Percentiles rank a stretch among this genome's conserved stretches.
Conservation (phyloP, 2,329 filamentous ascomycete species). For the Cephalotrichum gorgonifer region DNA sequence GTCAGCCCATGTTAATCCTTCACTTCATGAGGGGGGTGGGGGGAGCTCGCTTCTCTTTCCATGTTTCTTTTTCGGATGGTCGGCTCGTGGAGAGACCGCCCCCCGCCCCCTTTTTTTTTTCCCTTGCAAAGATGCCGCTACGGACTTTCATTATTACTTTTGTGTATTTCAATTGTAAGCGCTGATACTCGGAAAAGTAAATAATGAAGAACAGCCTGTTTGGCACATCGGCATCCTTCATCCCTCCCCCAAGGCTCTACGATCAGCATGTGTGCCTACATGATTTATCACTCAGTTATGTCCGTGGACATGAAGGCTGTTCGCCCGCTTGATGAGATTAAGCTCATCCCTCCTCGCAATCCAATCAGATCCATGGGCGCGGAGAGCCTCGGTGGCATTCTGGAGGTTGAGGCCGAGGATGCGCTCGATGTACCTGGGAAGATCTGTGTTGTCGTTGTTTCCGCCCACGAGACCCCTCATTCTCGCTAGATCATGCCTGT, state of each 20-base stretch:
- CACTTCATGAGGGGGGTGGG: too few relatives aligned
- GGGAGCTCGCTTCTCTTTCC: too few relatives aligned
- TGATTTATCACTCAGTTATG: not conserved
- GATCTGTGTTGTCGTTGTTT: conserved; percentile 16
- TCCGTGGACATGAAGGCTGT: not conserved
- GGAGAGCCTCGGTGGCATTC: conserved; percentile 12
- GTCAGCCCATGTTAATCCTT: not conserved
- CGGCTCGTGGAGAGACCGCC: too few relatives aligned
- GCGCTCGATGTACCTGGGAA: conserved; percentile 14
- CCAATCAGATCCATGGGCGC: conserved; percentile 14
- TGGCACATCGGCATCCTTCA: not conserved
- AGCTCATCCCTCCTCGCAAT: conserved; percentile 6
- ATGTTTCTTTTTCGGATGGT: too few relatives aligned
- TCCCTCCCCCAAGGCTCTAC: not conserved
- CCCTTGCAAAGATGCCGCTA: too few relatives aligned
- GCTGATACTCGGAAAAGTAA: too few relatives aligned
- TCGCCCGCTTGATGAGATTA: not conserved
- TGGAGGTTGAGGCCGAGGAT: conserved; percentile 13
- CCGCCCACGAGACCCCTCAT: conserved; percentile 12
- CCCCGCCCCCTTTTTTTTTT: too few relatives aligned
- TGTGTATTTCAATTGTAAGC: too few relatives aligned
- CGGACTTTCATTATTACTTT: too few relatives aligned
- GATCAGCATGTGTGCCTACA: too few relatives aligned
- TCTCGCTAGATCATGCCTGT: conserved; percentile 1
- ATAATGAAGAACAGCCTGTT: too few relatives aligned